Percentiles rank a stretch among this genome's conserved stretches.
Conservation (phyloP, 805 yeast genomes). For the Teunomyces funiuensis region DNA sequence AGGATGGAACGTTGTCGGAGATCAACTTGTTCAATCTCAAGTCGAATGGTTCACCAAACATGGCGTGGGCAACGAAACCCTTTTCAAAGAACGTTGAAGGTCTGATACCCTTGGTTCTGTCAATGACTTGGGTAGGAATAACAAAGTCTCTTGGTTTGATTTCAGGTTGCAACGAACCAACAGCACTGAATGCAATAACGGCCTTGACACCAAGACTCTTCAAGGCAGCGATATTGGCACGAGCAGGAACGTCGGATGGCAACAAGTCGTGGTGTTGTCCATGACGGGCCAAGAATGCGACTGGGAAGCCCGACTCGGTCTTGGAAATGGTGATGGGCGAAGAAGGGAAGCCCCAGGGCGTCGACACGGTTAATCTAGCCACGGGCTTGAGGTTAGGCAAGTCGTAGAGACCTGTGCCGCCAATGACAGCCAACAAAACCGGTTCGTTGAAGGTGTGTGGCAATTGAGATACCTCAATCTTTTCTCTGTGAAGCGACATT, state of each 20-base stretch:
- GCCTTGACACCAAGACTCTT: constrained; percentile 84
- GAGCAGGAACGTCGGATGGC: constrained; percentile 88
- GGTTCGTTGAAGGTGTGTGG: constrained; percentile 62
- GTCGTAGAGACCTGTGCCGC: constrained; percentile 97
- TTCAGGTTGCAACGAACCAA: constrained; percentile 87
- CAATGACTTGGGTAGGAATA: constrained; percentile 94
- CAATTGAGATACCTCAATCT: constrained; percentile 24
- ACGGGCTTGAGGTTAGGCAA: constrained; percentile 81
- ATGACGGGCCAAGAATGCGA: constrained; percentile 94
- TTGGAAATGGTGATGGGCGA: constrained; percentile 90
- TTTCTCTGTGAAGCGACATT: constrained; percentile 41
- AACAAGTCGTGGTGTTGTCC: constrained; percentile 86
- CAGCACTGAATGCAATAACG: constrained; percentile 91
- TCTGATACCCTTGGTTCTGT: constrained; percentile 94
- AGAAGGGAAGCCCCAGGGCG: constrained; percentile 98
- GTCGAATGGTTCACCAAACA: constrained; percentile 97
- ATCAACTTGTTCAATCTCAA: constrained; percentile 65
- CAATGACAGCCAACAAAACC: constrained; percentile 84
- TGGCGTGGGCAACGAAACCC: constrained; percentile 96
- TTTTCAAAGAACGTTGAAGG: constrained; percentile 84
- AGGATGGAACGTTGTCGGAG: constrained; percentile 43
- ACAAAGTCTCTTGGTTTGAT: constrained; percentile 95
- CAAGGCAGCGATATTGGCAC: constrained; percentile 95
- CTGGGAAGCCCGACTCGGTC: constrained; percentile 72
- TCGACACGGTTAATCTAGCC: constrained; percentile 74